Evolutionary conservation across 2,329 filamentous ascomycete species (phyloP), one percentile per base, ranked within the genome.

Genomic region (Nemania sp.): DNA sequence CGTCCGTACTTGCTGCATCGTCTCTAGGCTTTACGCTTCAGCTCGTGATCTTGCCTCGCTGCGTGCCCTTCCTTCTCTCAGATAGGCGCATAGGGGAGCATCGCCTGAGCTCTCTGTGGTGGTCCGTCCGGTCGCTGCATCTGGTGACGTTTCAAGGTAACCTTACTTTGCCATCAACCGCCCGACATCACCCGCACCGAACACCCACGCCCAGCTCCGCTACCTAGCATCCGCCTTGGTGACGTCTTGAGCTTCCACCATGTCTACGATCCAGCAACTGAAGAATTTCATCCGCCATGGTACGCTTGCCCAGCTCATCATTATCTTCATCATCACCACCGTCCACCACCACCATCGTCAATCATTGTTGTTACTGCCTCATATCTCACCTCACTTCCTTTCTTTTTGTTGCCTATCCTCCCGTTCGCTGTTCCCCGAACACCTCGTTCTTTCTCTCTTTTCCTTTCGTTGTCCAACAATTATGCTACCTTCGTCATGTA

Each of bases 201-300:
- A 15, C 47, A 34, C 34, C 35, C 32, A 34, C 37, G 17, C 34
- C 46, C 60, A 29, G 25, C 25, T 29, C 25, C 25, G 25, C 25
- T 29, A 7, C 25, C 25, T 29, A 29, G 4, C 25, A 29, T 7
- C 25, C 25, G 25, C 25, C 25, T 29, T 51, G 29, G 68, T 71
- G 67, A 72, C 70, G 62, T 70, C 60, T 59, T 63, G 37, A 59
- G 67, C 20, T 42, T 20, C 18, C 43, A 75, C 68, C 45, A 87
- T 87, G 85, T 87, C 85, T 72, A 87, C 85, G 68, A 96, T 97
- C 80, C 94, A 97, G 81, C 95, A 95, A 75, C 86, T 97, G 71
- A 97, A 98, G 80, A 97, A 97, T 79, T 96, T 98, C 79, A 95
- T 98, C 79, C 91, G 94, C 68, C 94, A 97, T 82, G 94, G 85